Evolutionary conservation across 1,139 yeast species (phyloP).

Genomic region (Magnusiomyces ingens): DNA sequence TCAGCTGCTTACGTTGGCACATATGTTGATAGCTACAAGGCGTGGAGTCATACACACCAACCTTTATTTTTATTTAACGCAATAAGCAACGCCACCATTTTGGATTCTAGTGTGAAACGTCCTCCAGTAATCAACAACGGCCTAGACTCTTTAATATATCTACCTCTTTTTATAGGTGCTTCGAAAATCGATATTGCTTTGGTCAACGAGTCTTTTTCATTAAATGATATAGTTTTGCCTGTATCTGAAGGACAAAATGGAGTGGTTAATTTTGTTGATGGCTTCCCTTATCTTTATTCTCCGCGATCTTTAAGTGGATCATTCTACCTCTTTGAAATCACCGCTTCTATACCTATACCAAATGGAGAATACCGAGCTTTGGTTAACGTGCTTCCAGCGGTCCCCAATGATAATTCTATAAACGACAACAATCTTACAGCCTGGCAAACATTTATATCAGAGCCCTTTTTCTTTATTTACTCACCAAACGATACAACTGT

Average conservation of each 20-base stretch:
- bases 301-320: slow-evolving; percentile 9
- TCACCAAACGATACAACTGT: too few species aligned
- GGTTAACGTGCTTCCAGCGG: slow-evolving; percentile 10
- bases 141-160: background rate
- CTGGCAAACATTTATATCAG: slow-evolving; percentile 13
- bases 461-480: slow-evolving; percentile 5
- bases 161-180: background rate
- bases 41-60: slow-evolving; percentile 8
- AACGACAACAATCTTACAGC: background rate
- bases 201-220: slow-evolving; percentile 4
- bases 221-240: slow-evolving; percentile 6
- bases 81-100: background rate
- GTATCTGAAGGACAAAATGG: slow-evolving; percentile 7
- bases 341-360: slow-evolving; percentile 3
- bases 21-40: slow-evolving; percentile 2
- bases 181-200: background rate
- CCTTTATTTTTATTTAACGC: slow-evolving; percentile 2
- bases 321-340: slow-evolving; percentile 3
- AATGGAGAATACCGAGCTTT: slow-evolving; percentile 9
- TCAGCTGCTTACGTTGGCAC: slow-evolving; percentile 9
- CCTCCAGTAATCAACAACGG: background rate
- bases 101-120: slow-evolving; percentile 1
- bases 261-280: slow-evolving; percentile 7
- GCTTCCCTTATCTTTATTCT: slow-evolving; percentile 1
- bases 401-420: background rate